These are phyloP conservation scores for Lunasporangiospora selenospora DNA, from an alignment of 192 early-diverging fungal species.

Conservation along the genomic window DNA sequence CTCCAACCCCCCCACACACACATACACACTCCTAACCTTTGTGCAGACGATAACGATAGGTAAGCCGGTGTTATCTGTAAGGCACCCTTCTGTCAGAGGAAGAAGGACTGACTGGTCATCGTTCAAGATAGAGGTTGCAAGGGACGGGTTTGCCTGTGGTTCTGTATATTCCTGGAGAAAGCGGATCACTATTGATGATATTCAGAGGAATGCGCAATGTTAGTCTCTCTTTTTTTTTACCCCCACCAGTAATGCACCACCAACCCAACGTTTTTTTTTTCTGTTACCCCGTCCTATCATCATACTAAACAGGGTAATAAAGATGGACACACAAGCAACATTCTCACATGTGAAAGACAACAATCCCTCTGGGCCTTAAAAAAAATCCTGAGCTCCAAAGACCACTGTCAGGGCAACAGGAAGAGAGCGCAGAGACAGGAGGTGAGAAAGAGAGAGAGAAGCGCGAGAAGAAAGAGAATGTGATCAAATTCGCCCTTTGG, in stretches of 20 bases:
- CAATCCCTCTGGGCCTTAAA: too few relatives aligned
- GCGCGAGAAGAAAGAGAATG: not conserved
- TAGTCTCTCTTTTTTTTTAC: too few relatives aligned
- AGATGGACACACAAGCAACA: too few relatives aligned
- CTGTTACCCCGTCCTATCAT: too few relatives aligned
- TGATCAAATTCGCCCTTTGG: constrained; percentile 15
- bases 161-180: constrained; percentile 78
- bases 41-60: constrained; percentile 89
- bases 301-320: too few relatives aligned
- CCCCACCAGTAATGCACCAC: too few relatives aligned
- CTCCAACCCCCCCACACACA: not conserved
- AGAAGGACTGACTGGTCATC: constrained; percentile 62
- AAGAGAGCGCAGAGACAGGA: not conserved
- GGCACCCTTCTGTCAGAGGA: constrained; percentile 79
- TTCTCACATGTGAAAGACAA: too few relatives aligned
- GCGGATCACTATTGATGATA: constrained; percentile 64
- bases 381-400: too few relatives aligned
- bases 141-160: constrained; percentile 48
- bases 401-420: not conserved
- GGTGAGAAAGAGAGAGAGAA: constrained; percentile 2
- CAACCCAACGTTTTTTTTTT: too few relatives aligned
- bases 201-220: too few relatives aligned
- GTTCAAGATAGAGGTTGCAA: constrained; percentile 34
- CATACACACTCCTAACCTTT: constrained; percentile 63
- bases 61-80: constrained; percentile 87